A percentile compares a stretch with the other conserved stretches of the same genome.
These are phyloP conservation scores for Eucalyptus regnans DNA, from an alignment of 345 rosid genomes.

Conservation along the genomic window DNA sequence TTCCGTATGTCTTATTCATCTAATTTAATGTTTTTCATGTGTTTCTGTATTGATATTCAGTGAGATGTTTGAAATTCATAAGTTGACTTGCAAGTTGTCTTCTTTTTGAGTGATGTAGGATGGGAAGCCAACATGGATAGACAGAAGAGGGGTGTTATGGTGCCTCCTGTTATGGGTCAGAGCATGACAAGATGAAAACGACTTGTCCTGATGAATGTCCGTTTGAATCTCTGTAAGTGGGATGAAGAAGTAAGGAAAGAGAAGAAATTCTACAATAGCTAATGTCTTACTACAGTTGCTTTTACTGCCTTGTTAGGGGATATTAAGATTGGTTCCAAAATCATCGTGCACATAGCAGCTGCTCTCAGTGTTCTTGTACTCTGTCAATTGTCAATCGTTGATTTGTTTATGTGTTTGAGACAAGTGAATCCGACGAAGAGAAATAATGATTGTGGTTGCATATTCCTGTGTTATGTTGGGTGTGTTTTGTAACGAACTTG, in stretches of 20 bases:
- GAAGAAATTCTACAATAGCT: background rate
- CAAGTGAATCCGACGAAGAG: background rate
- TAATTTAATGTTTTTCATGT: background rate
- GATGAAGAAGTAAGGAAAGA: background rate
- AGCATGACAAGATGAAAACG: background rate
- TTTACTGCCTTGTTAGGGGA: background rate
- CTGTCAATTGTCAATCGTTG: background rate
- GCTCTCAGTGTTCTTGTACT: background rate
- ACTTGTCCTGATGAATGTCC: background rate
- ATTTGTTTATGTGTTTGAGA: background rate
- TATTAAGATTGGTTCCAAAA: background rate
- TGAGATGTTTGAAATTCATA: background rate
- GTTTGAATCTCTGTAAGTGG: background rate
- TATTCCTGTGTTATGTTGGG: background rate
- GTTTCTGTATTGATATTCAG: background rate
- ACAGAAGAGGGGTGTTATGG: background rate
- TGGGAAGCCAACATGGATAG: slow-evolving; percentile 4
- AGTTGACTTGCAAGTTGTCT: background rate
- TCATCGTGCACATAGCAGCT: background rate
- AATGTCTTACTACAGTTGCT: background rate
- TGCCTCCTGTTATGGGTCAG: background rate
- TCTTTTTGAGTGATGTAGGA: background rate
- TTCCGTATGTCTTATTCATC: background rate
- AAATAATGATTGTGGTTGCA: background rate
- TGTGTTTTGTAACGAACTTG: background rate